Evolutionary conservation across 2,329 filamentous ascomycete genomes (phyloP), one percentile per base, ranked within the genome.

Genomic region (Claviceps africana): DNA sequence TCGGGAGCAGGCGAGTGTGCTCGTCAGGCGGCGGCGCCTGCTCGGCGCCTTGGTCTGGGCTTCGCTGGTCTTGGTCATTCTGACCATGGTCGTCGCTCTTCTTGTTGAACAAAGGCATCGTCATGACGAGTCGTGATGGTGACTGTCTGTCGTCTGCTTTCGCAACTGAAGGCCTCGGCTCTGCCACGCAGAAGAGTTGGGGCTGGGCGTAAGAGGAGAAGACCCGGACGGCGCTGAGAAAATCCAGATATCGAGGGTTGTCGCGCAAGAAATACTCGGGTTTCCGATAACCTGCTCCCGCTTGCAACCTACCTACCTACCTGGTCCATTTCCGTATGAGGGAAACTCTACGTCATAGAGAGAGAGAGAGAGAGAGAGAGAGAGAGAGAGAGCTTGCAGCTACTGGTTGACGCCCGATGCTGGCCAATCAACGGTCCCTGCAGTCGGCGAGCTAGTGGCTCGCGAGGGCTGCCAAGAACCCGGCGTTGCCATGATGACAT

Each of bases 1-100:
- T 84, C 39, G 83, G 82, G 28, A 94, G 76, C 58, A 94, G 74
- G 31, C 85, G 77, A 3, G 77, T 81, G 56, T 77, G 75, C 61
- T 82, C 78, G 57, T 77, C 68, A 7, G 73, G 64, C 15, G 61
- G 56, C 4, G 44, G 44, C 21, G 61, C 55, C 31, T 58, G 59
- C 22, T 62, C 59, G 8, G 54, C 59, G 15, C 62, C 61, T n/a
- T 65, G 61, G 35, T 52, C 37, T 2, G 50, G 53, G 21, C 52
- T 53, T 44, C 48, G 42, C 9, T n/a, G 54, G 45, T 54, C 53
- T 13, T 55, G 54, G 13, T 57, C 58, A 40, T 40, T 19, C 31
- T 54, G 53, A 22, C 55, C 59, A 50, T 58, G 55, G 15, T 61
- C 60, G 43, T 58, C 48, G 25, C 56, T 56, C 15, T 54, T 55